These are phyloP conservation scores for Phialophora macrospora DNA, from an alignment of 2,329 filamentous ascomycete species.

Conservation along the genomic window DNA sequence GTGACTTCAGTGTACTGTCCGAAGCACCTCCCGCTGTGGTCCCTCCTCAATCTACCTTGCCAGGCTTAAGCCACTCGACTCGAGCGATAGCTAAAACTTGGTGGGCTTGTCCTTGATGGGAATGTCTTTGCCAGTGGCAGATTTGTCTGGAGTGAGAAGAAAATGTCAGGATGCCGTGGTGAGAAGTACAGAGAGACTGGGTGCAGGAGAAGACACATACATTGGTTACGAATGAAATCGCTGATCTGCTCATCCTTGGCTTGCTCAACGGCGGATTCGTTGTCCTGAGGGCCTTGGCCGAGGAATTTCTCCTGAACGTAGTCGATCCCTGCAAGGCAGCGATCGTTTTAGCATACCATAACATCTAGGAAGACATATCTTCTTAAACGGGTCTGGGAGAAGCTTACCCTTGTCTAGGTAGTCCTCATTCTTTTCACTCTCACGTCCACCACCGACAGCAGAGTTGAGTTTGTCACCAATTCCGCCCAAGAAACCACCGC, in stretches of 20 bases:
- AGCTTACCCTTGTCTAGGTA: slow-evolving; percentile 75
- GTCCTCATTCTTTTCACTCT: slow-evolving; percentile 83
- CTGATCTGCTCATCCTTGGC: slow-evolving; percentile 81
- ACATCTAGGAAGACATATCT: neutral
- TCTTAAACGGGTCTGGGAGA: neutral
- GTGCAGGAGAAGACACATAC: slow-evolving; percentile 10
- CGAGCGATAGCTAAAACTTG: slow-evolving; percentile 38
- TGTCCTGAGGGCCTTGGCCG: slow-evolving; percentile 71
- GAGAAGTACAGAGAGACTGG: neutral
- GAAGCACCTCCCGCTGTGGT: neutral
- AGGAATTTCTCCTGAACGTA: slow-evolving; percentile 76
- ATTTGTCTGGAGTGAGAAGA: slow-evolving; percentile 62
- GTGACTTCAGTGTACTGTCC: neutral
- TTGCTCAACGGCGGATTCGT: slow-evolving; percentile 76
- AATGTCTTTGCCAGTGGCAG: slow-evolving; percentile 68
- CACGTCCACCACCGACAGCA: slow-evolving; percentile 71
- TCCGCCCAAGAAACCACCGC: slow-evolving; percentile 57
- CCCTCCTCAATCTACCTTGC: neutral
- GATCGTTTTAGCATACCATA: slow-evolving; percentile 7
- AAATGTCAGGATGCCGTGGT: slow-evolving; percentile 8
- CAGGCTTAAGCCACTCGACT: neutral
- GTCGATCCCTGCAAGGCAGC: slow-evolving; percentile 66
- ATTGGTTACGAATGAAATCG: slow-evolving; percentile 68
- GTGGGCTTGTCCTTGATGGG: slow-evolving; percentile 71
- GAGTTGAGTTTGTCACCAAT: slow-evolving; percentile 73